Evolutionary conservation across 2,329 filamentous ascomycete genomes (phyloP).

Genomic region (Paramyrothecium roridum): DNA sequence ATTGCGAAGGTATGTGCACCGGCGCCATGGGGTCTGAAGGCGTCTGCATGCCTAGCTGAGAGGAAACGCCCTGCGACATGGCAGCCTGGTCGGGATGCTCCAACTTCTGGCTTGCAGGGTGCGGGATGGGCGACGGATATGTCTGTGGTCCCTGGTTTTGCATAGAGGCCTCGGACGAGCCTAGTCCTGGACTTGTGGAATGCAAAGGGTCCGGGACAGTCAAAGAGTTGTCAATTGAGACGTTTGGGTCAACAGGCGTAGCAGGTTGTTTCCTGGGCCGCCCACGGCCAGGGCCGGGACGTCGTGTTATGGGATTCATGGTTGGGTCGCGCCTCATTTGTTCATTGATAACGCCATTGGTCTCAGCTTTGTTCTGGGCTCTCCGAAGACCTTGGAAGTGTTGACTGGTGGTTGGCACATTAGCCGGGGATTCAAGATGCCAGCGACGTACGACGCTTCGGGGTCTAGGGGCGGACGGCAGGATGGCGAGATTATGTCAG

Average conservation of each 20-base stretch:
- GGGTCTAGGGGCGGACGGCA: not conserved
- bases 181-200: too few species aligned
- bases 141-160: not conserved
- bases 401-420: slow-evolving; percentile 37
- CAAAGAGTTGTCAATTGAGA: not conserved
- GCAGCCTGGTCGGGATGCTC: not conserved
- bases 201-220: not conserved
- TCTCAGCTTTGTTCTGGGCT: slow-evolving; percentile 50
- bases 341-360: slow-evolving; percentile 29
- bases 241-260: not conserved
- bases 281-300: slow-evolving; percentile 56
- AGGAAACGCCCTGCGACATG: not conserved
- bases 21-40: not conserved
- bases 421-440: slow-evolving; percentile 7
- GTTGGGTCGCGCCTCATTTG: slow-evolving; percentile 46
- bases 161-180: not conserved
- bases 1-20: not conserved
- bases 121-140: not conserved
- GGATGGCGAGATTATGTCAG: not conserved
- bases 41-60: not conserved
- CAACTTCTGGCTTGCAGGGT: not conserved
- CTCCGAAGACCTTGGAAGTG: slow-evolving; percentile 59
- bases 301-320: slow-evolving; percentile 56
- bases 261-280: slow-evolving; percentile 43
- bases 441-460: not conserved